Percentiles rank a stretch among this genome's conserved stretches.
Evolutionary conservation across 1,139 yeast species (phyloP).

Genomic region (Pichia sp.): DNA sequence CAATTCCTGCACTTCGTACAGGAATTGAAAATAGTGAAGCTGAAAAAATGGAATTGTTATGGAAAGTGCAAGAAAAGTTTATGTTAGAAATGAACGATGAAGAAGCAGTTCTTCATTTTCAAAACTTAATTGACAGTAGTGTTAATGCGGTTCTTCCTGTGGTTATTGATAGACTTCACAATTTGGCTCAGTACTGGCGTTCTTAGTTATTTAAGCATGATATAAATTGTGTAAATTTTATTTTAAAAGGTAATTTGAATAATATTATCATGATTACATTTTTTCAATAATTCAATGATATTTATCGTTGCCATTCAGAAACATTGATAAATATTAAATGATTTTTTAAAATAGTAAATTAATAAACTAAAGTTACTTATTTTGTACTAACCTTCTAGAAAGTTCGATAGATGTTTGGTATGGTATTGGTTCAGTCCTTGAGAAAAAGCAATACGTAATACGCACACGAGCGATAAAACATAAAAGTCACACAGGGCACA

Average conservation of each 20-base stretch:
- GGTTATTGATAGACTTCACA: constrained; percentile 90
- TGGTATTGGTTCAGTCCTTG: too few species aligned
- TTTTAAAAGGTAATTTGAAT: not conserved
- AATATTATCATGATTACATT: too few species aligned
- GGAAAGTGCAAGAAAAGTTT: constrained; percentile 90
- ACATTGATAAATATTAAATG: too few species aligned
- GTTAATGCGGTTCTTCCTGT: constrained; percentile 91
- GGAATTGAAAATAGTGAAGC: constrained; percentile 26
- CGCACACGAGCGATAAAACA: too few species aligned
- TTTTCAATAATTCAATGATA: not conserved
- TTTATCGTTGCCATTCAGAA: too few species aligned
- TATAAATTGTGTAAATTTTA: not conserved
- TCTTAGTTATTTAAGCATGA: constrained; percentile 38
- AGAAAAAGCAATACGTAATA: too few species aligned
- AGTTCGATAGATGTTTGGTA: too few species aligned
- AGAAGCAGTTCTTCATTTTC: constrained; percentile 92
- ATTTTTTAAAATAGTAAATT: too few species aligned
- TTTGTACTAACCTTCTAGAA: too few species aligned
- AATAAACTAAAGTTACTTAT: too few species aligned
- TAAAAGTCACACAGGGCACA: too few species aligned
- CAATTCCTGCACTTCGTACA: constrained; percentile 52
- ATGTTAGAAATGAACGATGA: constrained; percentile 91
- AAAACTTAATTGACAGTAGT: constrained; percentile 85
- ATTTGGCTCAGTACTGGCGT: constrained; percentile 96
- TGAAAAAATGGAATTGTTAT: constrained; percentile 33